Conservation (phyloP, 345 rosid genomes). For the Lepidium africanum region DNA sequence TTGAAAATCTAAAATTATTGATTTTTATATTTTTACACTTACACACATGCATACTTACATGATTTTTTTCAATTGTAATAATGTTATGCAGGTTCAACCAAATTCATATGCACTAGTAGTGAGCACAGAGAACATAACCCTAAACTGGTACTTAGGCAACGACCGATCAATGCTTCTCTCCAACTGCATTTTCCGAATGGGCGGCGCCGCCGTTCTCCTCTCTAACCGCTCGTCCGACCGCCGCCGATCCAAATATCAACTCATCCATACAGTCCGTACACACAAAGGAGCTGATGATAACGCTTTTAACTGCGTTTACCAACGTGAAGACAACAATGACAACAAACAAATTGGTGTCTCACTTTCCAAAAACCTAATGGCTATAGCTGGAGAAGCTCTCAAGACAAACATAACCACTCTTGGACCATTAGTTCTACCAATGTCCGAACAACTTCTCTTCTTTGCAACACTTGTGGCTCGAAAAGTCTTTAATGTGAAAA, state of each 20-base stretch:
- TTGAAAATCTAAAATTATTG: too few species aligned
- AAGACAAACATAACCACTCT: constrained; percentile 57
- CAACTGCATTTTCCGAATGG: constrained; percentile 50
- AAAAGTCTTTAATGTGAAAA: constrained; percentile 41
- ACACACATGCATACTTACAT: too few species aligned
- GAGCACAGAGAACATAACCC: constrained; percentile 49
- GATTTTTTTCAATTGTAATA: too few species aligned
- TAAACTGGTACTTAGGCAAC: constrained; percentile 44
- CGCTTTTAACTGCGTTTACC: constrained; percentile 41
- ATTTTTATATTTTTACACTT: too few species aligned
- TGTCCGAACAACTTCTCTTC: constrained; percentile 51
- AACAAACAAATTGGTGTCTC: constrained; percentile 31
- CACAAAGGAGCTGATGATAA: constrained; percentile 58
- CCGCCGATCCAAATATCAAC: constrained; percentile 43
- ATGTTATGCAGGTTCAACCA: constrained; percentile 33
- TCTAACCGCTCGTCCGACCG: constrained; percentile 38
- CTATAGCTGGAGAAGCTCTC: constrained; percentile 49
- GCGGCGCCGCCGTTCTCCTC: constrained; percentile 54
- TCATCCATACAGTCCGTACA: constrained; percentile 51
- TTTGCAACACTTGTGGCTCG: constrained; percentile 35
- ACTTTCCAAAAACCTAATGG: constrained; percentile 56
- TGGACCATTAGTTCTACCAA: constrained; percentile 61
- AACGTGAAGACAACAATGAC: constrained; percentile 39
- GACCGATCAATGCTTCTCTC: constrained; percentile 54
- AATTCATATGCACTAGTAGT: constrained; percentile 54